Evolutionary conservation across 352 stramenopile genomes (phyloP).

Genomic region (Phytophthora litchii): DNA sequence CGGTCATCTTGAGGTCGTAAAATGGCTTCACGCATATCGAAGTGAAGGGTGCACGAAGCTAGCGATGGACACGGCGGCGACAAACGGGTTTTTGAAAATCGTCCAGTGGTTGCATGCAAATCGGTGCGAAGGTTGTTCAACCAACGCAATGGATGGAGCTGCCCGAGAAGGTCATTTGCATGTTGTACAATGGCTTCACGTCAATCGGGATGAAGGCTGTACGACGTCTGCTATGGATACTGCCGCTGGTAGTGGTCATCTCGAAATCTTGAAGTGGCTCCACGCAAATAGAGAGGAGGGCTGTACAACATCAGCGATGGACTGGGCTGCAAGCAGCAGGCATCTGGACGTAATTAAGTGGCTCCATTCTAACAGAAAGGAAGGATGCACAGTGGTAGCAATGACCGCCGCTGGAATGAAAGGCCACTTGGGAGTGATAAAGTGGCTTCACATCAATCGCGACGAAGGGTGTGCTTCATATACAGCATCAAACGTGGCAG

Average conservation of each 20-base stretch:
- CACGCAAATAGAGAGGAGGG: conserved; percentile 25
- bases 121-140: conserved; percentile 22
- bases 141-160: conserved; percentile 21
- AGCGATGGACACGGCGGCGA: conserved; percentile 26
- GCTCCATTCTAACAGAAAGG: conserved; percentile 19
- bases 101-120: conserved; percentile 29
- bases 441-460: conserved; percentile 29
- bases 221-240: conserved; percentile 30
- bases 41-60: conserved; percentile 21
- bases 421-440: conserved; percentile 22
- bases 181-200: conserved; percentile 26
- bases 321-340: conserved; percentile 20
- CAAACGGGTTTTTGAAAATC: conserved; percentile 13
- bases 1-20: conserved; percentile 28
- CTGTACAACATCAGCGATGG: conserved; percentile 25
- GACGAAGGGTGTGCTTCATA: conserved; percentile 14
- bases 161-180: conserved; percentile 20
- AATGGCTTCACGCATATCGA: conserved; percentile 27
- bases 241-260: conserved; percentile 18
- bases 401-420: conserved; percentile 18
- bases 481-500: conserved; percentile 19
- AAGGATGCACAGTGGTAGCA: conserved; percentile 20
- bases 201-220: conserved; percentile 20
- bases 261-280: conserved; percentile 33
- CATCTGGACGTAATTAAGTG: conserved; percentile 27